Evolutionary conservation across 371 early-diverging fungal genomes (phyloP).

Genomic region (Mucor sp.): DNA sequence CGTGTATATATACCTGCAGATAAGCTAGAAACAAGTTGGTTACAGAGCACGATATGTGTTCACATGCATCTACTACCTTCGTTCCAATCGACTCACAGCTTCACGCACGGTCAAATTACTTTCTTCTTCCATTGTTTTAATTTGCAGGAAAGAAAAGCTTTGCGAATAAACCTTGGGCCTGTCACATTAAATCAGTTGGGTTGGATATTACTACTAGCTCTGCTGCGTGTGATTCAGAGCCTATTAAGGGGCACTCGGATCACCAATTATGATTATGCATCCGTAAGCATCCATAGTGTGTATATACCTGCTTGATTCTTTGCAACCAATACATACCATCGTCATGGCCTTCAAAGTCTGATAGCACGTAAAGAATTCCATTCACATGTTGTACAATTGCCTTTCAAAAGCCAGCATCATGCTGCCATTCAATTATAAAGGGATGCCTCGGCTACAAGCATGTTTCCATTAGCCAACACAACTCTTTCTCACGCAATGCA

Average conservation of each 20-base stretch:
- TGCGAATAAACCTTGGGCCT: neutral
- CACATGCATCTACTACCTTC: neutral
- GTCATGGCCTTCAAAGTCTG: too few species aligned
- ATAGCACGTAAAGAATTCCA: neutral
- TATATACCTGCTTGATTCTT: too few species aligned
- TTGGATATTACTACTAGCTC: too few species aligned
- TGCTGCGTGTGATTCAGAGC: too few species aligned
- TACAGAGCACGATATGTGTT: neutral
- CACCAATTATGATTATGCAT: too few species aligned
- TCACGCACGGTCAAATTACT: neutral
- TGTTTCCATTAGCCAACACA: neutral
- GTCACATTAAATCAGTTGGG: too few species aligned
- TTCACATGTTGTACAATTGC: neutral
- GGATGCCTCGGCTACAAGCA: too few species aligned
- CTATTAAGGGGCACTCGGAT: too few species aligned
- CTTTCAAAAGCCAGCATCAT: neutral
- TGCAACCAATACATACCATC: too few species aligned
- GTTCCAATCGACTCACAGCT: neutral
- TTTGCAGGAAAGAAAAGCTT: neutral
- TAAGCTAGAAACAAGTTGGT: neutral
- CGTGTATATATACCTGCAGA: too few species aligned
- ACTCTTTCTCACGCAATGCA: constrained; percentile 4
- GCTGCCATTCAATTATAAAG: neutral
- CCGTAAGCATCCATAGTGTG: too few species aligned
- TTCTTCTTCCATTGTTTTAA: neutral